Evolutionary conservation across 169 alveolate species (phyloP).

Genomic region (Babesia divergens): DNA sequence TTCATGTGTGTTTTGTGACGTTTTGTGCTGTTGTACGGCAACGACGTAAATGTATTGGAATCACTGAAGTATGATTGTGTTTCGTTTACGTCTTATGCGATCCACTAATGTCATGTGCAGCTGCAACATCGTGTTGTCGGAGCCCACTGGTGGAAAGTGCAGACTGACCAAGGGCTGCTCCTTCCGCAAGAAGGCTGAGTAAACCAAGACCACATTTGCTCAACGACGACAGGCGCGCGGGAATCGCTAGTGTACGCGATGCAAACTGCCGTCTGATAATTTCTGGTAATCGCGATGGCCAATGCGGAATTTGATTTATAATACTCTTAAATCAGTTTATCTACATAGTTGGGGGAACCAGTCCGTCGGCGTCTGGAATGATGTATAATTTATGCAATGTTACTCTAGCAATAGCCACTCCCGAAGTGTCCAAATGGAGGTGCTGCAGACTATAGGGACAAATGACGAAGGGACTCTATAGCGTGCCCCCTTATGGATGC

Average conservation of each 20-base stretch:
- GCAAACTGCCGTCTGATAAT: background rate
- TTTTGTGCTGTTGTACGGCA: background rate
- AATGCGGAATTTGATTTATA: background rate
- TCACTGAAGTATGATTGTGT: background rate
- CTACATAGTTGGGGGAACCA: no score
- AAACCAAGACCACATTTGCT: no score
- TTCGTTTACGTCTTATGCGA: background rate
- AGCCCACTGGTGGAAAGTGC: slow-evolving; percentile 97
- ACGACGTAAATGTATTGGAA: background rate
- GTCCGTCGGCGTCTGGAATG: no score
- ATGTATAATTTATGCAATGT: no score
- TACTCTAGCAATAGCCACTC: no score
- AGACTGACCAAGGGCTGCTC: slow-evolving; percentile 93
- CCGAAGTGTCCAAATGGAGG: no score
- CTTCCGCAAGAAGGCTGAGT: slow-evolving; percentile 89
- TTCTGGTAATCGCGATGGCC: slow-evolving; percentile 1
- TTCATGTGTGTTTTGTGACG: background rate
- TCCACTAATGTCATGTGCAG: slow-evolving; percentile 58
- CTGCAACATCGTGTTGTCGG: slow-evolving; percentile 91
- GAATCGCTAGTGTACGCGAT: background rate
- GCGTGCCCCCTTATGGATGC: no score
- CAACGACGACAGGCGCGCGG: no score
- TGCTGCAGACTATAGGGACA: no score
- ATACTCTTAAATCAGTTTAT: background rate
- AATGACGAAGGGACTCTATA: no score